Evolutionary conservation across 2,329 filamentous ascomycete species (phyloP).

Genomic region (Penicillium hesseltinei): DNA sequence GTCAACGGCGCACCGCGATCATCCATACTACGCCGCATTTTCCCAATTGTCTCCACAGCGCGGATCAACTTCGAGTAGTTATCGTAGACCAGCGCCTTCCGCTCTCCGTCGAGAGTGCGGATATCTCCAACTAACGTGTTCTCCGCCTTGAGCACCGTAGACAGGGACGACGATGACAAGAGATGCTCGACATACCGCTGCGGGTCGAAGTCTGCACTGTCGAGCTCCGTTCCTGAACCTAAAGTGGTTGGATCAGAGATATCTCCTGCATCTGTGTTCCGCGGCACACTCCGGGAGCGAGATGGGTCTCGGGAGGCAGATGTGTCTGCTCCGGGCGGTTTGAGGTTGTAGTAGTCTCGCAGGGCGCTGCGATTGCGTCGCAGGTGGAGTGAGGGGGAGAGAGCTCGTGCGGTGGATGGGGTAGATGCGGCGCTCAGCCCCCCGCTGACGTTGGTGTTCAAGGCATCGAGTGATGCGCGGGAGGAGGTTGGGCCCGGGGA

Average conservation of each 20-base stretch:
- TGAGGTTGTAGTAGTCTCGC: constrained; percentile 92
- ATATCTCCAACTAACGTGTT: constrained; percentile 64
- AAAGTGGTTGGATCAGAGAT: constrained; percentile 40
- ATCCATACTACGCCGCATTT: constrained; percentile 54
- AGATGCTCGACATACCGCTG: constrained; percentile 53
- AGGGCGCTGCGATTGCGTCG: constrained; percentile 79
- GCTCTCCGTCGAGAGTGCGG: constrained; percentile 85
- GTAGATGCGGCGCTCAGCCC: constrained; percentile 45
- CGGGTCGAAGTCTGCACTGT: constrained; percentile 69
- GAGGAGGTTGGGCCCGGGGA: constrained; percentile 69
- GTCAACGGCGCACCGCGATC: constrained; percentile 45
- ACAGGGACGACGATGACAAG: constrained; percentile 41
- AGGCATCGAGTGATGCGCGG: constrained; percentile 66
- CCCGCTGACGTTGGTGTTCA: constrained; percentile 55
- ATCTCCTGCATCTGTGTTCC: constrained; percentile 41
- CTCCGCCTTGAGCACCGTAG: constrained; percentile 46
- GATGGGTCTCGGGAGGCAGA: constrained; percentile 28
- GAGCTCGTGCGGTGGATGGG: constrained; percentile 42
- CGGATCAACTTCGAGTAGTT: constrained; percentile 96
- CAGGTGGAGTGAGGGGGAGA: constrained; percentile 33
- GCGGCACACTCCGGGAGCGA: constrained; percentile 39
- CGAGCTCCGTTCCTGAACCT: constrained; percentile 59
- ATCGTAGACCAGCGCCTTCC: constrained; percentile 95
- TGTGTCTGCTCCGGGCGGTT: constrained; percentile 44
- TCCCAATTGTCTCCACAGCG: constrained; percentile 93